Conservation (phyloP, 495 filamentous ascomycete species). For the Lasiosphaeris hirsuta region DNA sequence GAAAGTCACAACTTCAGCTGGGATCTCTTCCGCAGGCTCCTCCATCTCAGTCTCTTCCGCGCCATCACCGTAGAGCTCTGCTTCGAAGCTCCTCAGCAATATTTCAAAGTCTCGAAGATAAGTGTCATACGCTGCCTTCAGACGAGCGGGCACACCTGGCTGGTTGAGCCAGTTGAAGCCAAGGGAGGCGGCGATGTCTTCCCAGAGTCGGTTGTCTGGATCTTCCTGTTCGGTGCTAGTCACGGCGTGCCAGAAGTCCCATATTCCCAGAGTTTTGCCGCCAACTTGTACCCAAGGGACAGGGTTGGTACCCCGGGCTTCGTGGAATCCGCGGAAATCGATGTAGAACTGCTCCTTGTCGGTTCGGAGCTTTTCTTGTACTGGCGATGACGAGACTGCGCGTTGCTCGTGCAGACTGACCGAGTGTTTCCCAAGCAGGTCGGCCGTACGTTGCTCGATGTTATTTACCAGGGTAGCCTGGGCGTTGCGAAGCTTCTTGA, state of each 20-base stretch:
- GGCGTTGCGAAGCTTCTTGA: background rate
- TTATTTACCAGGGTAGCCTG: no score
- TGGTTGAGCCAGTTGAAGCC: constrained; percentile 37
- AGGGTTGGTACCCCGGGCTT: constrained; percentile 1
- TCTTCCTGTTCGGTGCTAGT: constrained; percentile 21
- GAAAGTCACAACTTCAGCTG: background rate
- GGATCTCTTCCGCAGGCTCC: constrained; percentile 3
- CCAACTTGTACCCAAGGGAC: constrained; percentile 25
- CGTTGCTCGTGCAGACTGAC: background rate
- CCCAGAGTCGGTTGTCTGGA: constrained; percentile 33
- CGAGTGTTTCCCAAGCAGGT: no score
- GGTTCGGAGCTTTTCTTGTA: background rate
- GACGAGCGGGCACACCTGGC: constrained; percentile 28
- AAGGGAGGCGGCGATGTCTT: constrained; percentile 34
- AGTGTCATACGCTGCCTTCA: constrained; percentile 35
- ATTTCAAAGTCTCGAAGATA: constrained; percentile 29
- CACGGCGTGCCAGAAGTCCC: constrained; percentile 36
- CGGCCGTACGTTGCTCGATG: no score
- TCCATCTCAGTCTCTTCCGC: background rate
- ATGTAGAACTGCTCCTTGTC: constrained; percentile 23
- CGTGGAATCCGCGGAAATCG: constrained; percentile 24
- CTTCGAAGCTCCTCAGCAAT: constrained; percentile 23
- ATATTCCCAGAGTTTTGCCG: constrained; percentile 26
- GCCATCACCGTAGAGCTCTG: background rate
- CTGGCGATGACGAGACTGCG: background rate